Base-by-base conservation (phyloP, 306 rosid species). In the Rubus parviflorus region DNA sequence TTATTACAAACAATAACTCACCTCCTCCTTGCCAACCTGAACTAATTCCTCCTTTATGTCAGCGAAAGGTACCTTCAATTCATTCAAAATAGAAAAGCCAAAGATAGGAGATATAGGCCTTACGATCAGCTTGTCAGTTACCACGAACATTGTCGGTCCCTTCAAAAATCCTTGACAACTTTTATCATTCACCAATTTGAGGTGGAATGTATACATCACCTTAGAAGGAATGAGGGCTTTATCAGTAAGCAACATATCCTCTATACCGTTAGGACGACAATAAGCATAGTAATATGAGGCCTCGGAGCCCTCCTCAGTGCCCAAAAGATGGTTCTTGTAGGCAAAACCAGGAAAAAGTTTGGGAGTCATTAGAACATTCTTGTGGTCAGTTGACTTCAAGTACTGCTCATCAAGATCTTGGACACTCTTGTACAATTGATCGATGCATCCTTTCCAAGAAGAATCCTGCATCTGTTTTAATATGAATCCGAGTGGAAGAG, bases 31-130 rank as follows among this genome's bases (percentile, higher is more conserved):
- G 41, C 71, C 53, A 20, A 78, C 43, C 0, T 49, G 14, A 38
- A 60, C 76, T 11, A 3, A 38, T 61, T 47, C 42, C 72, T 41
- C 76, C 45, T 78, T n/a, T 37, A 78, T 47, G 30, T 70, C 81
- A 14, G 19, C 8, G 8, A 70, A 2, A 2, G 65, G 72, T 2
- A 78, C 64, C 2, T 61, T 48, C 43, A 78, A 4, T 3, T 78
- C 71, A 0, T 70, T 70, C 42, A 78, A 38, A 10, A 78, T 3
- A 3, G 76, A 60, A 19, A 78, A 6, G 42, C 70, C 37, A 1
- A 70, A 60, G 23, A 58, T 10, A 0, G 70, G 48, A 6, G 81
- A 77, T 25, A 38, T 0, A 4, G 81, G 70, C 0, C 46, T 70
- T 58, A 77, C 8, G 13, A 60, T 60, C 43, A 70, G 23, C 1